Evolutionary conservation across 1,139 yeast genomes (phyloP).

Genomic region (Candida gigantensis): DNA sequence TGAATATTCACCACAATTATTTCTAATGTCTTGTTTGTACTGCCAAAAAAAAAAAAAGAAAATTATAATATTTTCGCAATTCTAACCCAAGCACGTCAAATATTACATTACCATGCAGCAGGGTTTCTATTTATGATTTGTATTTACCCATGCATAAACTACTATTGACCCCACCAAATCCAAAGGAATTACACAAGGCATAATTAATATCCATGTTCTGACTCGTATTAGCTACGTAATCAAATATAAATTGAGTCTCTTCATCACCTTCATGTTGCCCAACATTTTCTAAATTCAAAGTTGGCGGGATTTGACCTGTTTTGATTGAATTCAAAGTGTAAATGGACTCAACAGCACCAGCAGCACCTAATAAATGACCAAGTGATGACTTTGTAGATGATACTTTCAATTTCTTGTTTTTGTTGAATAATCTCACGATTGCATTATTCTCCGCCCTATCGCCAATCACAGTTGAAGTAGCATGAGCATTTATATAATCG

Average conservation of each 20-base stretch:
- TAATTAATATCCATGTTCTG: slow-evolving; percentile 43
- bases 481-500: slow-evolving; percentile 92
- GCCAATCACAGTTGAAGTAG: slow-evolving; percentile 89
- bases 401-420: slow-evolving; percentile 42
- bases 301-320: slow-evolving; percentile 69
- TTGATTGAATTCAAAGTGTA: slow-evolving; percentile 71
- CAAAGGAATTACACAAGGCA: slow-evolving; percentile 89
- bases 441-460: slow-evolving; percentile 88
- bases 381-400: slow-evolving; percentile 90
- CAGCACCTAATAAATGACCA: slow-evolving; percentile 94
- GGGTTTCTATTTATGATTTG: no score
- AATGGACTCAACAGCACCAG: slow-evolving; percentile 91
- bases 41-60: no score
- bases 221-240: slow-evolving; percentile 58
- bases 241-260: slow-evolving; percentile 48
- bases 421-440: slow-evolving; percentile 52
- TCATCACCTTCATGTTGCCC: slow-evolving; percentile 50
- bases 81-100: no score
- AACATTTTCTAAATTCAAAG: slow-evolving; percentile 62
- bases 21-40: no score
- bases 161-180: slow-evolving; percentile 96
- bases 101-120: neutral
- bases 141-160: slow-evolving; percentile 38
- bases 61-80: no score
- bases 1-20: no score